Conservation (phyloP, 306 rosid species). For the Acmispon strigosus region DNA sequence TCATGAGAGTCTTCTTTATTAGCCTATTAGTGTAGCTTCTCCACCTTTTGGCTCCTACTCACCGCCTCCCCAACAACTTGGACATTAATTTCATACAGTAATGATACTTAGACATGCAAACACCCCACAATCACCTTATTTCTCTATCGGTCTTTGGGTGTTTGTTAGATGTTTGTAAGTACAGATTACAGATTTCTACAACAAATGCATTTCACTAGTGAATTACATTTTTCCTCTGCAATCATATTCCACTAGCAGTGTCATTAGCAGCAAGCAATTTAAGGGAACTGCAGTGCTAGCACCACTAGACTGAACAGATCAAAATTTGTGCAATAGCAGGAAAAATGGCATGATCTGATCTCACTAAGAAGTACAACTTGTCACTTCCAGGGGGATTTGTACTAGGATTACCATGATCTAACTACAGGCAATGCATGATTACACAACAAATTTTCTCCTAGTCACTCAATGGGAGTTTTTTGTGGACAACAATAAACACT, state of each 20-base stretch:
- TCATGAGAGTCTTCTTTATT: no score
- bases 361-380: neutral
- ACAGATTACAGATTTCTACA: conserved; percentile 3
- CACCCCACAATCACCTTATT: no score
- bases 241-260: neutral
- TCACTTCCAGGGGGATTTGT: conserved; percentile 11
- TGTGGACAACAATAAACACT: conserved; percentile 15
- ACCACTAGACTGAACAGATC: neutral
- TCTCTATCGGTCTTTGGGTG: no score
- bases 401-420: neutral
- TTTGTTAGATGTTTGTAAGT: no score
- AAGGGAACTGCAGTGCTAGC: neutral
- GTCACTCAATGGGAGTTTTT: conserved; percentile 11
- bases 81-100: no score
- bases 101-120: no score
- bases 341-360: neutral
- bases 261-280: conserved; percentile 2
- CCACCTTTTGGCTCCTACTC: no score
- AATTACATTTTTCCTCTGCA: neutral
- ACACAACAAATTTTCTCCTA: neutral
- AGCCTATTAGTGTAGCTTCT: no score
- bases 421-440: neutral
- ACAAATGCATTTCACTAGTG: neutral
- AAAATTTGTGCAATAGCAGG: neutral
- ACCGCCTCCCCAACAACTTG: no score